Evolutionary conservation across 2,329 filamentous ascomycete genomes (phyloP), one percentile per base, ranked within the genome.

Genomic region (Alternaria dauci): DNA sequence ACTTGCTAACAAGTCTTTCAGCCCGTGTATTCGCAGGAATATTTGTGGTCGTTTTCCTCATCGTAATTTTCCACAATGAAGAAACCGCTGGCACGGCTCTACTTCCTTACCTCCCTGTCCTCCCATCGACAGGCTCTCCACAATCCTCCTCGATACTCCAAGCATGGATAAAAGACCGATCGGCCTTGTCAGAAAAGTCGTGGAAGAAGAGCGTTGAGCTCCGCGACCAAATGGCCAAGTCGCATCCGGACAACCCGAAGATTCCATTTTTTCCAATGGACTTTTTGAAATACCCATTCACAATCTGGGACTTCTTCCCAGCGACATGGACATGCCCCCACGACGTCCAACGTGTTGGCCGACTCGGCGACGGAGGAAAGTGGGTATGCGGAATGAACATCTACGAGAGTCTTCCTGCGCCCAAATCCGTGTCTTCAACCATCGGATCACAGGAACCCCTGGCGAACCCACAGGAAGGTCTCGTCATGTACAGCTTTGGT

Each of bases 361-460:
- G 73, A 8, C 65, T 76, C 7, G 74, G 74, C 5, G 74, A 76
- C 48, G 74, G 74, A 30, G 74, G 74, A 14, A 76, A 76, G 63
- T 76, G 74, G 74, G 73, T 76, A 18, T 76, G 74, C 52, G 74
- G 74, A 12, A 75, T 76, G 73, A 75, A 69, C 46, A 53, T 75
- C 18, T 76, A 76, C 56, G 74, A 76, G 26, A 63, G 59, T 6
- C 55, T 72, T 25, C 67, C 74, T 2, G 65, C 60, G 8, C 65
- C 68, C 1, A 59, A 65, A 7, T 54, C 67, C 43, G 52, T 50
- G 18, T 38, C 41, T 12, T 64, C 67, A 2, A 59, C 52, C 36
- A 59, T 63, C n/a, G 61, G 67, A 34, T 36, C 58, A 1, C 64
- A 68, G 11, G 60, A 67, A 38, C 43, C 58, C 4, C 51, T 71